These are phyloP conservation scores for Escovopsis sp. DNA, from an alignment of 2,329 filamentous ascomycete species.

Conservation along the genomic window DNA sequence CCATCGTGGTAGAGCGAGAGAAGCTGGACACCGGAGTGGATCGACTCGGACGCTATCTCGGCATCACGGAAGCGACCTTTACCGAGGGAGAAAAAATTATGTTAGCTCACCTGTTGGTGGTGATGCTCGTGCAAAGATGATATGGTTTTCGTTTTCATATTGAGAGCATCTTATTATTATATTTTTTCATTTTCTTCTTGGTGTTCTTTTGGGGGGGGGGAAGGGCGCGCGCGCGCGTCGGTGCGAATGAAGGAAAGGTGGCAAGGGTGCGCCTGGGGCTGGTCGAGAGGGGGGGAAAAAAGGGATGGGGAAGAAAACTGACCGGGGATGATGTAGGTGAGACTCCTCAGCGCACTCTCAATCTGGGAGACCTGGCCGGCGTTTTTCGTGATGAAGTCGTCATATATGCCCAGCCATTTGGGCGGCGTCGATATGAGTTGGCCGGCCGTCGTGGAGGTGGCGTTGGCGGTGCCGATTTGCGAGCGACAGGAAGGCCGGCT, in stretches of 20 bases:
- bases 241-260: neutral
- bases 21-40: constrained; percentile 78
- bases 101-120: too few relatives aligned
- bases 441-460: constrained; percentile 11
- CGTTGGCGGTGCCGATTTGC: too few relatives aligned
- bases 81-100: neutral
- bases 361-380: constrained; percentile 87
- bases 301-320: constrained; percentile 6
- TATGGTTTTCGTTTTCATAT: too few relatives aligned
- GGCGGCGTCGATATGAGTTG: constrained; percentile 41
- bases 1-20: constrained; percentile 88
- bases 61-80: constrained; percentile 77
- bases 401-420: constrained; percentile 57
- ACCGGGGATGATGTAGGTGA: constrained; percentile 94
- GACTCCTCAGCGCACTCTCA: constrained; percentile 76
- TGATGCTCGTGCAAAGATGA: too few relatives aligned
- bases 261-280: too few relatives aligned
- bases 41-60: constrained; percentile 84
- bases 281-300: neutral
- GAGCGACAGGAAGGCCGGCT: constrained; percentile 3
- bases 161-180: too few relatives aligned
- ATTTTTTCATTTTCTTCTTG: too few relatives aligned
- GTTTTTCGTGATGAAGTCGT: constrained; percentile 89
- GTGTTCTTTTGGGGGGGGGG: neutral
- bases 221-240: neutral